Percentiles rank a stretch among this genome's conserved stretches.
These are phyloP conservation scores for Pyrenophora teres DNA, from an alignment of 2,329 filamentous ascomycete genomes.

Conservation along the genomic window DNA sequence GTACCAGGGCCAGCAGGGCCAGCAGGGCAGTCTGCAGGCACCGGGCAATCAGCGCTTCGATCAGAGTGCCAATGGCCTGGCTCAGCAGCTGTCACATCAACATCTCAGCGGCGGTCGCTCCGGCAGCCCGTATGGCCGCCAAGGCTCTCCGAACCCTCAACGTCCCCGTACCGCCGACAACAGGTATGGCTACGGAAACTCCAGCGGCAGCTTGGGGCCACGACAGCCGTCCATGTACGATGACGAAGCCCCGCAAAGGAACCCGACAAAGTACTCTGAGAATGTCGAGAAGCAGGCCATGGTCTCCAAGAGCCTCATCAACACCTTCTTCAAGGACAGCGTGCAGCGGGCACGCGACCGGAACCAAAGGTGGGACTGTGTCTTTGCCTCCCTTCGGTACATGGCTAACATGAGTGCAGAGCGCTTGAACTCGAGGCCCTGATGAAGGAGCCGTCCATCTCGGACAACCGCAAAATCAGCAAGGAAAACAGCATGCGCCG, in stretches of 20 bases:
- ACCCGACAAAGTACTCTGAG: slow-evolving; percentile 85
- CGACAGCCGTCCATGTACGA: slow-evolving; percentile 60
- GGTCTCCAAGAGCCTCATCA: slow-evolving; percentile 67
- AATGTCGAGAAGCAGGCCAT: slow-evolving; percentile 76
- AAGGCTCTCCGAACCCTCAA: slow-evolving; percentile 71
- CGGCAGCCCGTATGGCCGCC: slow-evolving; percentile 68
- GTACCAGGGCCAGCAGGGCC: slow-evolving; percentile 52
- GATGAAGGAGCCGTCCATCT: slow-evolving; percentile 75
- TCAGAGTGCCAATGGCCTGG: slow-evolving; percentile 87
- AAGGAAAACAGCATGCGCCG: slow-evolving; percentile 83
- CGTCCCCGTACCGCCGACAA: slow-evolving; percentile 84
- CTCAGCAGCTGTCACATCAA: slow-evolving; percentile 96
- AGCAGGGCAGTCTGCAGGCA: slow-evolving; percentile 54
- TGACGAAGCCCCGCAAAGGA: slow-evolving; percentile 74
- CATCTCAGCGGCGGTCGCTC: slow-evolving; percentile 77
- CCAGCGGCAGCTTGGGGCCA: slow-evolving; percentile 72
- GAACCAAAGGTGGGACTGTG: slow-evolving; percentile 77
- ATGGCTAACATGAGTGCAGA: slow-evolving; percentile 56
- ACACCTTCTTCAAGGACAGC: slow-evolving; percentile 95
- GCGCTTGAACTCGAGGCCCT: slow-evolving; percentile 91
- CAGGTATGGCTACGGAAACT: slow-evolving; percentile 63
- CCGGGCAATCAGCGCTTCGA: slow-evolving; percentile 64
- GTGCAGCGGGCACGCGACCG: slow-evolving; percentile 94
- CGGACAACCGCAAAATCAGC: slow-evolving; percentile 76
- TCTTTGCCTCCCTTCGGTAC: background rate